Evolutionary conservation across 257 asterid species (phyloP).

Genomic region (Schizonepeta tenuifolia): DNA sequence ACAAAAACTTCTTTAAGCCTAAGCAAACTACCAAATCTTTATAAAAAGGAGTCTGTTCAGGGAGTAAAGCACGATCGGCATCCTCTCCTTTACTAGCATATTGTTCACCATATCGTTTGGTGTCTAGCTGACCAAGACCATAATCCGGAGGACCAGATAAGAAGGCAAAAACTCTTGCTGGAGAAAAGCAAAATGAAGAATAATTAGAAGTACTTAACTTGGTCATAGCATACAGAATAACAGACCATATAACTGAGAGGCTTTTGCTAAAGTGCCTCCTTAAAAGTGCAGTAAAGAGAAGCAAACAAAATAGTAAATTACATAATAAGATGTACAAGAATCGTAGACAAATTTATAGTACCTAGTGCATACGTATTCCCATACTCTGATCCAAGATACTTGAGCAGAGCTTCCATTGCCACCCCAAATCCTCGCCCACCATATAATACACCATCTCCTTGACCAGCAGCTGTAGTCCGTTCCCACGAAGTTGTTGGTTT

Average conservation of each 20-base stretch:
- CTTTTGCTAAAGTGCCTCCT: constrained; percentile 2
- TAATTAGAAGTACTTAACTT: constrained; percentile 35
- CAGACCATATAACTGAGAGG: constrained; percentile 10
- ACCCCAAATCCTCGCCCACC: constrained; percentile 98
- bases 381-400: constrained; percentile 92
- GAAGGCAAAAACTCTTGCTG: constrained; percentile 94
- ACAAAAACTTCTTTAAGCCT: constrained; percentile 26
- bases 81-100: constrained; percentile 99
- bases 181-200: constrained; percentile 30
- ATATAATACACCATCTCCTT: constrained; percentile 89
- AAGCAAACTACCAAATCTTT: constrained; percentile 80
- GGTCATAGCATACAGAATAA: constrained; percentile 30
- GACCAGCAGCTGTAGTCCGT: constrained; percentile 87
- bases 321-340: constrained; percentile 1
- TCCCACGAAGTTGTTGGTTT: constrained; percentile 96
- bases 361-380: constrained; percentile 97
- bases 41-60: constrained; percentile 96
- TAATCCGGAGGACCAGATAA: constrained; percentile 96
- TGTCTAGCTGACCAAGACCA: constrained; percentile 98
- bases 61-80: constrained; percentile 97
- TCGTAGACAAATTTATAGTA: constrained; percentile 34
- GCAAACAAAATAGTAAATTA: constrained; percentile 23
- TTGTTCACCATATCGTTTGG: constrained; percentile 95
- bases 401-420: constrained; percentile 94
- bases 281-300: constrained; percentile 17